Evolutionary conservation across 164 flowering plant species (phyloP).

Genomic region (grape (Vitis vinifera)): ASM3070453v1 NC_081815.1:16941001-16941500

Average conservation of each 20-base stretch:
- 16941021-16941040: slow-evolving; percentile 90
- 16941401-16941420: slow-evolving; percentile 52
- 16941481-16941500: slow-evolving; percentile 78
- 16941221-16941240: slow-evolving; percentile 71
- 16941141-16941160: slow-evolving; percentile 50
- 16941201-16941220: slow-evolving; percentile 27
- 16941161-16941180: slow-evolving; percentile 38
- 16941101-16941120: slow-evolving; percentile 87
- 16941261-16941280: slow-evolving; percentile 89
- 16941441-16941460: slow-evolving; percentile 89
- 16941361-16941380: slow-evolving; percentile 67
- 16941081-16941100: slow-evolving; percentile 69
- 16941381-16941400: slow-evolving; percentile 83
- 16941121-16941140: slow-evolving; percentile 55
- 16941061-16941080: slow-evolving; percentile 70
- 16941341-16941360: slow-evolving; percentile 95
- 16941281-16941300: slow-evolving; percentile 97
- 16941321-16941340: slow-evolving; percentile 97
- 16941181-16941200: slow-evolving; percentile 36
- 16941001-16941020: slow-evolving; percentile 96
- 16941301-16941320: slow-evolving; percentile 80
- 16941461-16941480: slow-evolving; percentile 78
- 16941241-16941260: slow-evolving; percentile 56
- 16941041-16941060: slow-evolving; percentile 83
- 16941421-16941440: slow-evolving; percentile 65